Conservation (phyloP, 805 yeast species). For the Sugiyamaella lignohabitans region DNA sequence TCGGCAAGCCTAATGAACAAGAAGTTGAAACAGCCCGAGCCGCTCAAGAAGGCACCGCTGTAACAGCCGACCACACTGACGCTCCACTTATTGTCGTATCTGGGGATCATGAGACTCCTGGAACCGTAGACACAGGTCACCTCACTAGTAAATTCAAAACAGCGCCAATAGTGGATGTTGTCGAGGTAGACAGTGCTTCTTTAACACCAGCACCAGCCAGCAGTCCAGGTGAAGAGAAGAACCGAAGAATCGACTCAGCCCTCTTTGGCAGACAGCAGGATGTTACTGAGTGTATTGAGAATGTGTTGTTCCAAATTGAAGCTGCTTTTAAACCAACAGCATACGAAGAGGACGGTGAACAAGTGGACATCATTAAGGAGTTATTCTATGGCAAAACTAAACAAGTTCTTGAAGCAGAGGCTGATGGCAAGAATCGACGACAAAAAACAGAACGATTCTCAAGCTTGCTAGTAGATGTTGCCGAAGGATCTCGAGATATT, state of each 20-base stretch:
- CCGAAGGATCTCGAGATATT: conserved; percentile 80
- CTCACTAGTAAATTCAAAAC: not conserved
- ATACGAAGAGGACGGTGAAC: conserved; percentile 69
- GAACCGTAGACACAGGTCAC: not conserved
- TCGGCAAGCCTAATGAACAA: not conserved
- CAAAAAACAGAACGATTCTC: conserved; percentile 67
- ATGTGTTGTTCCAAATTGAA: conserved; percentile 84
- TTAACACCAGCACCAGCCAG: not conserved
- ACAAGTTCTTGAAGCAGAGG: conserved; percentile 50
- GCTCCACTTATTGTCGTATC: not conserved
- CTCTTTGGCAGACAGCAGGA: conserved; percentile 84
- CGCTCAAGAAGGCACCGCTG: too few relatives aligned
- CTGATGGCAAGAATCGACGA: conserved; percentile 36
- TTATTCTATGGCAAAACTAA: conserved; percentile 81
- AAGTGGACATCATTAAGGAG: conserved; percentile 69
- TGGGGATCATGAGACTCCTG: not conserved
- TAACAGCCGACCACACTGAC: not conserved
- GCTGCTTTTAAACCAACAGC: conserved; percentile 69
- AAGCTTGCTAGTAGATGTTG: conserved; percentile 76
- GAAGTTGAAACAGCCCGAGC: not conserved
- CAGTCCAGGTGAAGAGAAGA: conserved; percentile 3
- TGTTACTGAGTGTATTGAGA: conserved; percentile 94
- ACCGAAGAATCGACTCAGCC: conserved; percentile 35
- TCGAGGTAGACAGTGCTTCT: not conserved
- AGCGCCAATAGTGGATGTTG: not conserved